phyloP scores from a whole-genome alignment of 352 stramenopile genomes.

The Phytophthora pinifolia region DNA sequence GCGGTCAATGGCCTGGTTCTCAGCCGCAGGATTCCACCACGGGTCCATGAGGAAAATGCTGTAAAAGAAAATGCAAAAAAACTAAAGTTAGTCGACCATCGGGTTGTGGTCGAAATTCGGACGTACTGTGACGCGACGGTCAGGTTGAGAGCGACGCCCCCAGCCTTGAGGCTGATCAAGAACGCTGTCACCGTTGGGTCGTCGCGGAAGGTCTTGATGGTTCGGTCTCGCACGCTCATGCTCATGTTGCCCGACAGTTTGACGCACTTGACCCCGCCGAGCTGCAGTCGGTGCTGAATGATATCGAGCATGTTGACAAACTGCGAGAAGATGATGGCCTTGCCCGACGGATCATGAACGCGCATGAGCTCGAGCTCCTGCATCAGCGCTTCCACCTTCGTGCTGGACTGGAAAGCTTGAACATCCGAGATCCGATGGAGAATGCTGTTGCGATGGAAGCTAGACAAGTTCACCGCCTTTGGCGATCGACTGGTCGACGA shows the following conservation, averaged over 20 bases:
- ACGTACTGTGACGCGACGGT: slow-evolving; percentile 95
- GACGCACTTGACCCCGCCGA: slow-evolving; percentile 86
- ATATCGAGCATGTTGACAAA: slow-evolving; percentile 99
- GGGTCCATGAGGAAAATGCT: slow-evolving; percentile 97
- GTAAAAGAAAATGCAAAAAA: slow-evolving; percentile 11
- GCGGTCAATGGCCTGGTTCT: slow-evolving; percentile 96
- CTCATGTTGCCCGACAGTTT: slow-evolving; percentile 93
- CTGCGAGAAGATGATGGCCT: slow-evolving; percentile 98
- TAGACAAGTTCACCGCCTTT: slow-evolving; percentile 47
- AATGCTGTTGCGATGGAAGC: slow-evolving; percentile 76
- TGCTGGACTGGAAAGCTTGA: slow-evolving; percentile 87
- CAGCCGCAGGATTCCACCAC: slow-evolving; percentile 98
- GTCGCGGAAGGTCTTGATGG: slow-evolving; percentile 82
- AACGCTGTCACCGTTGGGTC: slow-evolving; percentile 94
- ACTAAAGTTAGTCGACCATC: slow-evolving; percentile 11
- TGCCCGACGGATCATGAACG: slow-evolving; percentile 91
- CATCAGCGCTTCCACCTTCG: slow-evolving; percentile 98
- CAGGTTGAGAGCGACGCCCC: slow-evolving; percentile 98
- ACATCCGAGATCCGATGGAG: slow-evolving; percentile 63
- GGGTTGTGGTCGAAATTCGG: not conserved
- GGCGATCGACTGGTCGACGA: slow-evolving; percentile 13
- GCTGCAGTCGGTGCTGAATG: slow-evolving; percentile 94
- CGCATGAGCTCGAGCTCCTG: slow-evolving; percentile 96
- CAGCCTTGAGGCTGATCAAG: slow-evolving; percentile 98
- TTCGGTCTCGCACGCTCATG: slow-evolving; percentile 83